Conservation (phyloP, 768 basidiomycete genomes). For the Lactifluus piperatus region DNA sequence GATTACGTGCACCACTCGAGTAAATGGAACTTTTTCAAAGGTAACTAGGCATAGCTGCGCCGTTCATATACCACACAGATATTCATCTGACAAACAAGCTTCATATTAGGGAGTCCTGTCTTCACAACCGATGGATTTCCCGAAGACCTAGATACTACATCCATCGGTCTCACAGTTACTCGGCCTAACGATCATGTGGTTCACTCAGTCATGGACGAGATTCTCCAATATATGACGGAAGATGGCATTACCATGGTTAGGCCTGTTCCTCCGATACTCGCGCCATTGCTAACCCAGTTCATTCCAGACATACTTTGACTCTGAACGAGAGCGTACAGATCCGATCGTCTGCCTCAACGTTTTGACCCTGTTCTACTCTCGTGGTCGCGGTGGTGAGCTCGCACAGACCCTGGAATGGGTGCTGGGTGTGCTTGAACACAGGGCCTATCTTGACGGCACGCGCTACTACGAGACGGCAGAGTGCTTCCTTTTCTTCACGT, state of each 20-base stretch:
- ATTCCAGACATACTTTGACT: conserved; percentile 26
- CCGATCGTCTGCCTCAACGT: too few species aligned
- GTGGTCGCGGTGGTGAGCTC: too few species aligned
- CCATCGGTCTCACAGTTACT: conserved; percentile 41
- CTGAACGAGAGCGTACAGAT: too few species aligned
- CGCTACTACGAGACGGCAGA: conserved; percentile 46
- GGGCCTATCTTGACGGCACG: too few species aligned
- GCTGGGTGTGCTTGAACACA: too few species aligned
- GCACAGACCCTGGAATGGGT: conserved; percentile 40
- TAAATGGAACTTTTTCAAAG: conserved; percentile 33
- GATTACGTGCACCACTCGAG: conserved; percentile 31
- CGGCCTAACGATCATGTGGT: conserved; percentile 27
- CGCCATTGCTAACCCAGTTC: background rate
- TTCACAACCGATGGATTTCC: conserved; percentile 44
- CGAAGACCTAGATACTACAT: conserved; percentile 51
- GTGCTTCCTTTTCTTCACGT: conserved; percentile 44
- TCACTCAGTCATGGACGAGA: conserved; percentile 45
- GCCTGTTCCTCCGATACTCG: background rate
- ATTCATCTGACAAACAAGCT: background rate
- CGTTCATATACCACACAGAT: conserved; percentile 37
- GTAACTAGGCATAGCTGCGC: background rate
- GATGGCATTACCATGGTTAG: conserved; percentile 38
- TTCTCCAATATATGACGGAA: conserved; percentile 39
- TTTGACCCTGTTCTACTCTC: too few species aligned
- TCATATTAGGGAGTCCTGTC: conserved; percentile 28